These are phyloP conservation scores for Alloascoidea hylecoeti DNA, from an alignment of 805 yeast genomes.

Conservation along the genomic window DNA sequence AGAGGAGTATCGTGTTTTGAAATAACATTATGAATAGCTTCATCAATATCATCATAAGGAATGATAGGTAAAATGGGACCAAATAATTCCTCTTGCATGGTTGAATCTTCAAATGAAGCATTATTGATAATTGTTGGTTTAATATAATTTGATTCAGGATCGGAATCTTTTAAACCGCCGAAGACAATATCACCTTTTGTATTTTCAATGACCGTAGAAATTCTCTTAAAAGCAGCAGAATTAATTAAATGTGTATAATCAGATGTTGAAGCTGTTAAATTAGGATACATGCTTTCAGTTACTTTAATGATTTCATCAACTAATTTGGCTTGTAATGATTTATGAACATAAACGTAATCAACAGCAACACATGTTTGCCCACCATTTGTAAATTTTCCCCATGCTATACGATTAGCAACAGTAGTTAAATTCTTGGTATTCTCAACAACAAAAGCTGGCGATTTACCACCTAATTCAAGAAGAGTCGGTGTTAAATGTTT, in stretches of 20 bases:
- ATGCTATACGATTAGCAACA: slow-evolving; percentile 48
- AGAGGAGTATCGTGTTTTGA: slow-evolving; percentile 59
- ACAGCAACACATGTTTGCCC: slow-evolving; percentile 92
- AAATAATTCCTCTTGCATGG: slow-evolving; percentile 69
- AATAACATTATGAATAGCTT: slow-evolving; percentile 27
- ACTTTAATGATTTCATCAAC: slow-evolving; percentile 24
- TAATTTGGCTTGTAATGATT: slow-evolving; percentile 36
- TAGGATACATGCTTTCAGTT: slow-evolving; percentile 30
- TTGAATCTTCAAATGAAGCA: slow-evolving; percentile 49
- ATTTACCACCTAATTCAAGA: slow-evolving; percentile 86
- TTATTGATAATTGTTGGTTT: slow-evolving; percentile 63
- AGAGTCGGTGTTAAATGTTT: slow-evolving; percentile 67
- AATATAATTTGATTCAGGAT: slow-evolving; percentile 29
- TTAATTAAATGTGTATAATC: slow-evolving; percentile 52
- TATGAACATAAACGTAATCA: slow-evolving; percentile 68
- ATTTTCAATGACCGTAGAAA: slow-evolving; percentile 14
- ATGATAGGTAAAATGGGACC: slow-evolving; percentile 79
- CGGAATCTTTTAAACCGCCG: slow-evolving; percentile 26
- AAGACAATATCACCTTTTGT: slow-evolving; percentile 39
- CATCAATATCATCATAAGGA: slow-evolving; percentile 29
- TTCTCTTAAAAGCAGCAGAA: slow-evolving; percentile 33
- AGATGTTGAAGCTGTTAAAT: slow-evolving; percentile 16
- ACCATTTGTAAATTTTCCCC: slow-evolving; percentile 69
- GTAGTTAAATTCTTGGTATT: slow-evolving; percentile 19
- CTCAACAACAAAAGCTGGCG: slow-evolving; percentile 57